Base-by-base conservation (phyloP, 2,329 filamentous ascomycete genomes). In the Boeremia exigua region DNA sequence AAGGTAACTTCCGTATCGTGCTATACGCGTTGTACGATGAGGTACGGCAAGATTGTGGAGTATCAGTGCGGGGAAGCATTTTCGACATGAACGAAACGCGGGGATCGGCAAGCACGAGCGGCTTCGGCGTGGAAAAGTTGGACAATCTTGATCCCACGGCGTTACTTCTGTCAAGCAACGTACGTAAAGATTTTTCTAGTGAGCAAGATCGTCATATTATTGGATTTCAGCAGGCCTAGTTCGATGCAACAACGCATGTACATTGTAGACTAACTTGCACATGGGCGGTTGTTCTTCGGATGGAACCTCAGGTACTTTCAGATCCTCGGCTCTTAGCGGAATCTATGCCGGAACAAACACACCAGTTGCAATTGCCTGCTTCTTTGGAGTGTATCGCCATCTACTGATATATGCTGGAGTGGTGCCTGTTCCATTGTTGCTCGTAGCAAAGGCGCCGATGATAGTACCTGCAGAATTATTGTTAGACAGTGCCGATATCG, bases 401-500 rank as follows among this genome's bases (percentile, higher is more conserved):
- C 77, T 67, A 5, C 73, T 77, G 44, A 83, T 71, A 60, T 81
- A 83, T 1, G 79, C 80, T 3, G 80, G 76, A 15, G 78, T 78
- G 1, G 62, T 74, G 2, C 73, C 77, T 12, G 73, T 65, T 2
- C 75, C 75, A 0, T 81, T 81, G 58, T 85, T 84, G 36, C 73
- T 82, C 2, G 82, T 84, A 29, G 77, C 78, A 61, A 83, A 85
- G 1, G 78, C 74, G 0, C 82, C 82, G 0, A 85, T 59, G 12
- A 85, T 70, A 1, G 77, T 78, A 0, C 82, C 82, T 78, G 55
- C 60, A 39, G 63, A 65, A 25, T 28, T 17, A 3, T 10, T 49
- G 19, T 53, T 27, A 10, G 14, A 28, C 23, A n/a, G 44, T 50
- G 7, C 40, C 28, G 15, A 51, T 48, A 2, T 53, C 30, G 25